Percentiles rank a stretch among this genome's conserved stretches.
Evolutionary conservation across 441 rosid species (phyloP).

Genomic region (Populus trichocarpa): DNA sequence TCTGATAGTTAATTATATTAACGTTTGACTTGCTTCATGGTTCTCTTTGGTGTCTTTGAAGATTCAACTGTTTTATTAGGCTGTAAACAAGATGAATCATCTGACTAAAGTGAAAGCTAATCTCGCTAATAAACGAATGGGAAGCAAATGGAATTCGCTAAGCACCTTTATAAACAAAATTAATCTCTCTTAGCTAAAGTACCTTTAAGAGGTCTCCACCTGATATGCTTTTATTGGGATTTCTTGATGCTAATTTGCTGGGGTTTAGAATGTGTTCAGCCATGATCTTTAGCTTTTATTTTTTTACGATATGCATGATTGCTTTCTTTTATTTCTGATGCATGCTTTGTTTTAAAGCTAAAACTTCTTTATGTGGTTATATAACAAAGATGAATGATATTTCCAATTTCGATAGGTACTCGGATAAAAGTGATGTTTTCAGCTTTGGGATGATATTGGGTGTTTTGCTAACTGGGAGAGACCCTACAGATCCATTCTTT

Average conservation of each 20-base stretch:
- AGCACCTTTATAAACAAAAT: too few relatives aligned
- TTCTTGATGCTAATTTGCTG: neutral
- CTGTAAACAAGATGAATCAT: neutral
- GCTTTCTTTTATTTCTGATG: neutral
- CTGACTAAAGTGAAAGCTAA: neutral
- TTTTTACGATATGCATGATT: neutral
- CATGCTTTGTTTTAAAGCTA: neutral
- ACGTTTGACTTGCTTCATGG: neutral
- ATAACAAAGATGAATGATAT: slow-evolving; percentile 9
- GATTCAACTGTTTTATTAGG: neutral
- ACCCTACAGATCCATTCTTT: slow-evolving; percentile 64
- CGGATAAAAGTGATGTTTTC: slow-evolving; percentile 84
- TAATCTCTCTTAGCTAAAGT: neutral
- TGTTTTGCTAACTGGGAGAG: slow-evolving; percentile 78
- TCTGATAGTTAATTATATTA: slow-evolving; percentile 1
- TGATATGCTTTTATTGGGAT: neutral
- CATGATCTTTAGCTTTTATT: neutral
- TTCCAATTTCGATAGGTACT: slow-evolving; percentile 49
- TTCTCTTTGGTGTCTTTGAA: neutral
- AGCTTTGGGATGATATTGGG: slow-evolving; percentile 95
- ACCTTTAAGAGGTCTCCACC: neutral
- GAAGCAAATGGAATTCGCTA: neutral
- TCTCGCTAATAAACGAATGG: neutral
- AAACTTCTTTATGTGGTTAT: neutral
- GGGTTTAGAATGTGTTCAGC: neutral